Evolutionary conservation across 352 stramenopile species (phyloP).

Genomic region (Phytophthora foliorum): DNA sequence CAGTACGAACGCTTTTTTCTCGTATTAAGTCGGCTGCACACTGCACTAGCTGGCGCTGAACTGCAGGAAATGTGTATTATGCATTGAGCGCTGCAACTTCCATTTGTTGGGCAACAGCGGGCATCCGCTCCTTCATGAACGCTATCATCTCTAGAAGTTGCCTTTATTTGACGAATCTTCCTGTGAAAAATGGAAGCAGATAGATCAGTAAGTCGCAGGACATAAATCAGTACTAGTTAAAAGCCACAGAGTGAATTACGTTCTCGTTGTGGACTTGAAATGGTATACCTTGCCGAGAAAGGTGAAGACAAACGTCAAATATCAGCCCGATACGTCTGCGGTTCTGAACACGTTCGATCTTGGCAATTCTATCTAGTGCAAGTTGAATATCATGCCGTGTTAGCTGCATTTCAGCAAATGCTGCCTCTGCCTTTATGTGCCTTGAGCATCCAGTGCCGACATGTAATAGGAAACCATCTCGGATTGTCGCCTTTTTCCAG

Average conservation of each 20-base stretch:
- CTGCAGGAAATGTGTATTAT: not conserved
- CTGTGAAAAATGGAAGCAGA: not conserved
- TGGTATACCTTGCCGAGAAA: not conserved
- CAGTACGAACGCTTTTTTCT: not conserved
- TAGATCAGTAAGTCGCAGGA: not conserved
- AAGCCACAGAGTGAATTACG: not conserved
- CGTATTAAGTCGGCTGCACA: not conserved
- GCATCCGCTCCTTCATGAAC: not conserved
- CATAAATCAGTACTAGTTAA: not conserved
- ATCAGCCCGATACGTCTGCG: not conserved
- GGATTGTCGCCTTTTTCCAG: not conserved
- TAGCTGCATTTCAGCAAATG: not conserved
- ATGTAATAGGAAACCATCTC: not conserved
- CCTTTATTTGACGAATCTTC: slow-evolving; percentile 1
- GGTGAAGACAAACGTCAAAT: not conserved
- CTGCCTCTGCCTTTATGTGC: not conserved
- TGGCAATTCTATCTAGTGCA: not conserved
- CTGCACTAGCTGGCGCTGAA: not conserved
- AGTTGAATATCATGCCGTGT: not conserved
- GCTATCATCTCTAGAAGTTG: slow-evolving; percentile 15
- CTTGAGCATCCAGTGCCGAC: not conserved
- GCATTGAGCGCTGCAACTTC: slow-evolving; percentile 7
- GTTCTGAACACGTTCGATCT: not conserved
- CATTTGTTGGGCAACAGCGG: too few species aligned
- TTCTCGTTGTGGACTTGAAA: not conserved